These are phyloP conservation scores for Collariella sp. DNA, from an alignment of 495 filamentous ascomycete genomes.

Conservation along the genomic window DNA sequence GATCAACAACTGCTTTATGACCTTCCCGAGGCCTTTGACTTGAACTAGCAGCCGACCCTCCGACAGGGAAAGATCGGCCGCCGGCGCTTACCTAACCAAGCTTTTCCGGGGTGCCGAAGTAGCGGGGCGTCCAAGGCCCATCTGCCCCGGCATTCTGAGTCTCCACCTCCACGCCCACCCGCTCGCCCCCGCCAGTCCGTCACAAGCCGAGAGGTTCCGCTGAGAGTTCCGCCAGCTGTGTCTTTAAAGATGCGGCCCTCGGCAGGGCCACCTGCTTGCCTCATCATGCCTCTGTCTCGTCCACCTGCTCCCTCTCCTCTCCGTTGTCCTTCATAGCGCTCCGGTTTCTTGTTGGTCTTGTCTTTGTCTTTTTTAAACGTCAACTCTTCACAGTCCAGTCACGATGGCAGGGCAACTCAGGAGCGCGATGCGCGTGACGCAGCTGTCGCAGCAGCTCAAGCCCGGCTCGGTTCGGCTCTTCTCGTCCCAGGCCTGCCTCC, in stretches of 20 bases:
- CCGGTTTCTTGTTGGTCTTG: not conserved
- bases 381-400: not conserved
- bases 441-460: conserved; percentile 11
- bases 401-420: conserved; percentile 17
- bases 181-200: conserved; percentile 17
- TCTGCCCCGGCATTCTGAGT: not conserved
- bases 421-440: conserved; percentile 13
- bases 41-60: too few relatives aligned
- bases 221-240: conserved; percentile 2
- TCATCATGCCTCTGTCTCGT: not conserved
- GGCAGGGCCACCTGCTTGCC: conserved; percentile 1
- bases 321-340: too few relatives aligned
- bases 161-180: conserved; percentile 14
- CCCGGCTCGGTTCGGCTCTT: conserved; percentile 50
- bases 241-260: conserved; percentile 10
- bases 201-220: conserved; percentile 31
- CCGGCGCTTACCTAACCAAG: conserved; percentile 8
- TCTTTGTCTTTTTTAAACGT: not conserved
- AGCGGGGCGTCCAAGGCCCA: too few relatives aligned
- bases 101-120: conserved; percentile 9
- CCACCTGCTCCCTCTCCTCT: not conserved
- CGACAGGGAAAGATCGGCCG: not conserved
- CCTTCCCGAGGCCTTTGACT: too few relatives aligned
- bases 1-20: too few relatives aligned
- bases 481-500: conserved; percentile 49